Conservation (phyloP, 2,329 filamentous ascomycete genomes). For the Exophiala sideris region DNA sequence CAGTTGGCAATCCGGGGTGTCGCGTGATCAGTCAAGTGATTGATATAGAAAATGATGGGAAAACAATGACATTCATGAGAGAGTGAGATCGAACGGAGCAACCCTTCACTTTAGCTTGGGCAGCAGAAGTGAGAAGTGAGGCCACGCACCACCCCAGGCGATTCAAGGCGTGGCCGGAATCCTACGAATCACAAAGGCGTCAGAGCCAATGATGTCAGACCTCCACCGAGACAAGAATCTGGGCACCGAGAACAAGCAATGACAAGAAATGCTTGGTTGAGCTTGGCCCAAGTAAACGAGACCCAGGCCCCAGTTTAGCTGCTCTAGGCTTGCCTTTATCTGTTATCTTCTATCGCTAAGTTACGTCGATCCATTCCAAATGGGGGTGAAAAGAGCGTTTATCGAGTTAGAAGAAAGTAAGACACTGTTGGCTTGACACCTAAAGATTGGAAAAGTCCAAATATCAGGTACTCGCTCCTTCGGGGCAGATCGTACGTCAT, state of each 20-base stretch:
- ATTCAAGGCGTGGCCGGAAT: neutral
- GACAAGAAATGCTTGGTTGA: constrained; percentile 1
- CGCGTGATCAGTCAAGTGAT: neutral
- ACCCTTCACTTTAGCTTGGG: neutral
- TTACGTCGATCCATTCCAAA: too few relatives aligned
- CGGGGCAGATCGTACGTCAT: too few relatives aligned
- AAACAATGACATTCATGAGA: neutral
- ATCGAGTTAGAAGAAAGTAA: too few relatives aligned
- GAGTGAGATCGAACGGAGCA: neutral
- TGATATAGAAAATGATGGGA: neutral
- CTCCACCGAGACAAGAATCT: neutral
- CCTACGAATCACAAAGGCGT: neutral
- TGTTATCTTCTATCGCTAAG: too few relatives aligned
- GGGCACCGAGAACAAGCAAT: neutral
- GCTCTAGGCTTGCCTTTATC: too few relatives aligned
- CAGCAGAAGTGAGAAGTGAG: neutral
- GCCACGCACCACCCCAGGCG: neutral
- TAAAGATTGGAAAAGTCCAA: too few relatives aligned
- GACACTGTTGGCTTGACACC: too few relatives aligned
- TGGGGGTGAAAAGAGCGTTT: too few relatives aligned
- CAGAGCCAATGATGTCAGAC: neutral
- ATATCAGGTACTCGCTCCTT: too few relatives aligned
- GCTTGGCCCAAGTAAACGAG: neutral
- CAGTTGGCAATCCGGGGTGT: neutral
- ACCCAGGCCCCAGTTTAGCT: too few relatives aligned